Percentiles rank a stretch among this genome's conserved stretches.
Conservation (phyloP, 805 yeast genomes). For the Barnettozyma salicaria region DNA sequence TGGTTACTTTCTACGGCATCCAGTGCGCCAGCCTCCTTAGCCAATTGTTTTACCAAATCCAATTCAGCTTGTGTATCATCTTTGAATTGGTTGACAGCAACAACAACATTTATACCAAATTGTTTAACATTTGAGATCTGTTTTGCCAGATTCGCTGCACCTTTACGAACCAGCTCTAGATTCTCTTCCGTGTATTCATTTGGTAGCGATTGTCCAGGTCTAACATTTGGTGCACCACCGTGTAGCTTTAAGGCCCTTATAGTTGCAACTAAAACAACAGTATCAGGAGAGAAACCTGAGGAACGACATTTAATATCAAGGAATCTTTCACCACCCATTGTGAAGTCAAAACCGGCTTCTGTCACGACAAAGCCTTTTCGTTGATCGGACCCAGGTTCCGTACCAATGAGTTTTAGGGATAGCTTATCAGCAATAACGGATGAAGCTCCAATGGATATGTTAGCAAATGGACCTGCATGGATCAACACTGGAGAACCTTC, state of each 20-base stretch:
- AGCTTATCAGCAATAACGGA: conserved; percentile 76
- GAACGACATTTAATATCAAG: conserved; percentile 77
- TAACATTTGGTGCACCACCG: conserved; percentile 87
- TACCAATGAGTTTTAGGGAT: conserved; percentile 76
- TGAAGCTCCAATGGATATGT: conserved; percentile 81
- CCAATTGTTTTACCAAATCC: conserved; percentile 58
- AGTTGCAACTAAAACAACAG: conserved; percentile 76
- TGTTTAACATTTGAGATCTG: conserved; percentile 67
- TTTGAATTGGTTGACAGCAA: conserved; percentile 75
- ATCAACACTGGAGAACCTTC: conserved; percentile 86
- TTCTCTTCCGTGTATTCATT: conserved; percentile 67
- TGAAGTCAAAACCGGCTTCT: conserved; percentile 86
- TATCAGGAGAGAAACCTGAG: conserved; percentile 73
- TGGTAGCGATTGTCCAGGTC: conserved; percentile 78
- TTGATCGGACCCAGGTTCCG: conserved; percentile 38
- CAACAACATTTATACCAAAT: conserved; percentile 75
- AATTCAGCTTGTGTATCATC: conserved; percentile 67
- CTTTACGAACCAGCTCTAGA: conserved; percentile 58
- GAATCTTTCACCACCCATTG: conserved; percentile 90
- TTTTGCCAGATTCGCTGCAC: conserved; percentile 71
- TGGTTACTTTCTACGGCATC: conserved; percentile 80
- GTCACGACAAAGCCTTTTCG: conserved; percentile 73
- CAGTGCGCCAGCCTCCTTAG: conserved; percentile 70
- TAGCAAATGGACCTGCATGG: conserved; percentile 88
- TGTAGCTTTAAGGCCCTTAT: conserved; percentile 80